These are phyloP conservation scores for Erodium maritimum DNA, from an alignment of 345 rosid genomes.

Conservation along the genomic window DNA sequence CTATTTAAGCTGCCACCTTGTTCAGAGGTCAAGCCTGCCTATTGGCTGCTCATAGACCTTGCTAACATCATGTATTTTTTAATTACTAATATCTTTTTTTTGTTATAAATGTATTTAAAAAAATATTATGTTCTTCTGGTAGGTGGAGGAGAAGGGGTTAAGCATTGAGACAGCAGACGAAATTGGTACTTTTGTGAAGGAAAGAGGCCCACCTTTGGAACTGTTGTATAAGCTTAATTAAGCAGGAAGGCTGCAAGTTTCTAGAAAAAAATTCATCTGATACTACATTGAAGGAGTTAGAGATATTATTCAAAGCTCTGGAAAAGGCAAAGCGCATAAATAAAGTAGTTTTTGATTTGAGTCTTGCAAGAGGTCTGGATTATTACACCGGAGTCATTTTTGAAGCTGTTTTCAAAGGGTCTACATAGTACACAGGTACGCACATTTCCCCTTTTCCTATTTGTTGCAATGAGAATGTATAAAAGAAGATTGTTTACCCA, in stretches of 20 bases:
- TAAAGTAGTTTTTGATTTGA: constrained; percentile 82
- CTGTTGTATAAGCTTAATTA: constrained; percentile 54
- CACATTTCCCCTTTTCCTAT: background rate
- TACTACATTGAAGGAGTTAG: constrained; percentile 62
- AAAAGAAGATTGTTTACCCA: no score
- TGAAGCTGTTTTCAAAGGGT: constrained; percentile 81
- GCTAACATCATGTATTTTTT: no score
- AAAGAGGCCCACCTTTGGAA: constrained; percentile 61
- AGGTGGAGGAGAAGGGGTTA: constrained; percentile 90
- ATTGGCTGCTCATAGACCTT: no score
- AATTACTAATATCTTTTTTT: background rate
- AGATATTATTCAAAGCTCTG: constrained; percentile 70
- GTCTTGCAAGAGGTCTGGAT: constrained; percentile 98
- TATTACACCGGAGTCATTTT: constrained; percentile 91
- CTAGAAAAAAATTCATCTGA: constrained; percentile 43
- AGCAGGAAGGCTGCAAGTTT: constrained; percentile 44
- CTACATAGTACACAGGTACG: constrained; percentile 28
- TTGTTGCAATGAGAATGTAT: no score
- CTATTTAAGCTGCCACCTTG: no score
- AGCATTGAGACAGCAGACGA: constrained; percentile 55
- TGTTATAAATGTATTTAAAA: background rate
- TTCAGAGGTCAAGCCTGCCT: no score
- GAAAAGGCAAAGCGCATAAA: constrained; percentile 60
- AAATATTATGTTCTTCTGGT: constrained; percentile 6
- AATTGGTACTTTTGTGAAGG: constrained; percentile 68